These are phyloP conservation scores for Pichia pseudocactophila DNA, from an alignment of 805 yeast genomes.

Conservation along the genomic window DNA sequence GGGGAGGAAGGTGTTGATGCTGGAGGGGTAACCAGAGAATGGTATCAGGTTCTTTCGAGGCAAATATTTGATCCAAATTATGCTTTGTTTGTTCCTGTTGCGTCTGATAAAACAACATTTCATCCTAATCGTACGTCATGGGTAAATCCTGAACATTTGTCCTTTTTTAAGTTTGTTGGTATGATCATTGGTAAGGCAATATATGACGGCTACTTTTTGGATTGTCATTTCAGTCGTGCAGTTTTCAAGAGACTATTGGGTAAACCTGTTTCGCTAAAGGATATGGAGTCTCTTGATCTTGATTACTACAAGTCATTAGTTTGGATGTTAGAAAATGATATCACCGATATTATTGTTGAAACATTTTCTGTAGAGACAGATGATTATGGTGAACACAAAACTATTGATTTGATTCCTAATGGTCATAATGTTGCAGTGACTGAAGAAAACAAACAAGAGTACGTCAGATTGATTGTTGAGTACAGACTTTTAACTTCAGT, in stretches of 20 bases:
- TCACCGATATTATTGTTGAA: constrained; percentile 90
- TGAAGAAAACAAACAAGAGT: constrained; percentile 83
- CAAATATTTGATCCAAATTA: constrained; percentile 96
- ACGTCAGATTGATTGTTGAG: constrained; percentile 78
- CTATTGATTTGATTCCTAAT: constrained; percentile 70
- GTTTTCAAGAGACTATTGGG: constrained; percentile 85
- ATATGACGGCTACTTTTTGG: constrained; percentile 74
- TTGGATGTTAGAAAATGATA: constrained; percentile 97
- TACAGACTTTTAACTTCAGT: constrained; percentile 78
- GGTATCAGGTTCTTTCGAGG: constrained; percentile 90
- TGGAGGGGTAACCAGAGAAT: constrained; percentile 95
- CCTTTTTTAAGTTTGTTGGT: constrained; percentile 92
- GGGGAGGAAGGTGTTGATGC: constrained; percentile 98
- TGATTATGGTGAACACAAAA: constrained; percentile 84
- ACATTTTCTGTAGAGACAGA: constrained; percentile 90
- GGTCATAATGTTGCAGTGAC: constrained; percentile 84
- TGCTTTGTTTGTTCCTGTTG: constrained; percentile 84
- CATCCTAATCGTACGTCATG: constrained; percentile 91
- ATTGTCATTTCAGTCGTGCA: constrained; percentile 91
- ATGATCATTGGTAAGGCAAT: constrained; percentile 91
- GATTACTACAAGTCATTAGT: constrained; percentile 85
- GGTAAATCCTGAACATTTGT: constrained; percentile 86
- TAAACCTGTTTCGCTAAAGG: constrained; percentile 73
- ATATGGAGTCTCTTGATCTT: constrained; percentile 87
- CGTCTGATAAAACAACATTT: constrained; percentile 86